Percentiles rank a stretch among this genome's conserved stretches.
Evolutionary conservation across 345 rosid species (phyloP).

Genomic region (Melaleuca alternifolia): DNA sequence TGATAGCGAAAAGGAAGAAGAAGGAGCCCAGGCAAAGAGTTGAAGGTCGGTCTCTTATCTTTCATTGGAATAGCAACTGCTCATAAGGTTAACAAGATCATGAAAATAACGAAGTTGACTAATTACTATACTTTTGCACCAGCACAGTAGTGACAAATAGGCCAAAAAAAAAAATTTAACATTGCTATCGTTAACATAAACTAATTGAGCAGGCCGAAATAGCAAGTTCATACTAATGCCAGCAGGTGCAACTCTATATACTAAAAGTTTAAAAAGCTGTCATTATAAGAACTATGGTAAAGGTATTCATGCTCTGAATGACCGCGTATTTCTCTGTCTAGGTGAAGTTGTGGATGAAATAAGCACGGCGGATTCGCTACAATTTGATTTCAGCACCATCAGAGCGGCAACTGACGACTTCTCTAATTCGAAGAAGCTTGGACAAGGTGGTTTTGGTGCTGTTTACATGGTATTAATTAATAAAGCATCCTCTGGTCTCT

Average conservation of each 20-base stretch:
- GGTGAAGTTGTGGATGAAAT: neutral
- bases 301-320: neutral
- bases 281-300: neutral
- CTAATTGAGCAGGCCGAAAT: neutral
- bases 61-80: too few relatives aligned
- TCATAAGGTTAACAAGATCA: too few relatives aligned
- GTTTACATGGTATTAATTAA: constrained; percentile 13
- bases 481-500: neutral
- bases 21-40: neutral
- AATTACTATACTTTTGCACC: neutral
- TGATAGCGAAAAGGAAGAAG: neutral
- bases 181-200: neutral
- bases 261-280: neutral
- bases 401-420: constrained; percentile 12
- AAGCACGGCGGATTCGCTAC: constrained; percentile 4
- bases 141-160: too few relatives aligned
- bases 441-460: constrained; percentile 18
- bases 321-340: neutral
- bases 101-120: neutral
- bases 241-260: neutral
- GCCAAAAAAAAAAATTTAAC: neutral
- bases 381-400: constrained; percentile 5
- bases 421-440: constrained; percentile 15
- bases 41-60: neutral
- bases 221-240: neutral